phyloP scores from a whole-genome alignment of 805 yeast species.

The Metschnikowia proteae region DNA sequence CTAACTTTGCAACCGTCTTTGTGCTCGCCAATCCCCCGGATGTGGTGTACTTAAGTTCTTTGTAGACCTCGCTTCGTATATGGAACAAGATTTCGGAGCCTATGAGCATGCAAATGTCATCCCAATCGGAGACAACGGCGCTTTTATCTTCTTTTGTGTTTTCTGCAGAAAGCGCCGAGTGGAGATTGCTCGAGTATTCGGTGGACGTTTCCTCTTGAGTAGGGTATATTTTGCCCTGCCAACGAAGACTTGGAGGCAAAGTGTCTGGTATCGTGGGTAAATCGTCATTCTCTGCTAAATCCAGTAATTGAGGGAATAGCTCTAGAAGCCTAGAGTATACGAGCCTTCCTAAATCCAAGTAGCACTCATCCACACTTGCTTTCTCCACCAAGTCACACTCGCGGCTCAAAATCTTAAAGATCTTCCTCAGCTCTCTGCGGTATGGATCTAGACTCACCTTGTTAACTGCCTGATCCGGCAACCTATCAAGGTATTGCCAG shows the following conservation, averaged over 20 bases:
- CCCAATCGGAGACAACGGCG: conserved; percentile 51
- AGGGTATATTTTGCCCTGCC: conserved; percentile 25
- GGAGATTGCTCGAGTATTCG: not conserved
- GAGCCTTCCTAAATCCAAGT: conserved; percentile 73
- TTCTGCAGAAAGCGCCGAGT: not conserved
- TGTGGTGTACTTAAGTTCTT: conserved; percentile 71
- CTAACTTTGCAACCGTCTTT: conserved; percentile 79
- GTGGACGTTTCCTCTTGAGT: conserved; percentile 8
- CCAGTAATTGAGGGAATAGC: conserved; percentile 45
- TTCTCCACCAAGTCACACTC: conserved; percentile 75
- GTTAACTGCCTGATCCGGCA: conserved; percentile 59
- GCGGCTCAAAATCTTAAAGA: conserved; percentile 58
- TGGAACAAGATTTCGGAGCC: conserved; percentile 60
- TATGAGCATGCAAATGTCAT: conserved; percentile 64
- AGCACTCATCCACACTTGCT: conserved; percentile 95
- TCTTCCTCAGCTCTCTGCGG: conserved; percentile 78
- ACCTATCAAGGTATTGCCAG: conserved; percentile 69
- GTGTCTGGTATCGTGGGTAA: conserved; percentile 46
- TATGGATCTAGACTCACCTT: conserved; percentile 92
- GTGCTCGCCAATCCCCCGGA: conserved; percentile 83
- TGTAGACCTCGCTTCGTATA: conserved; percentile 50
- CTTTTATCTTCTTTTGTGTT: not conserved
- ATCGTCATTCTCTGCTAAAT: conserved; percentile 15
- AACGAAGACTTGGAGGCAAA: conserved; percentile 31
- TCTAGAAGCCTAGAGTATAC: conserved; percentile 44